Percentiles rank a stretch among this genome's conserved stretches.
phyloP scores from a whole-genome alignment of 2,329 filamentous ascomycete species.

The Pyrenochaeta sp. region DNA sequence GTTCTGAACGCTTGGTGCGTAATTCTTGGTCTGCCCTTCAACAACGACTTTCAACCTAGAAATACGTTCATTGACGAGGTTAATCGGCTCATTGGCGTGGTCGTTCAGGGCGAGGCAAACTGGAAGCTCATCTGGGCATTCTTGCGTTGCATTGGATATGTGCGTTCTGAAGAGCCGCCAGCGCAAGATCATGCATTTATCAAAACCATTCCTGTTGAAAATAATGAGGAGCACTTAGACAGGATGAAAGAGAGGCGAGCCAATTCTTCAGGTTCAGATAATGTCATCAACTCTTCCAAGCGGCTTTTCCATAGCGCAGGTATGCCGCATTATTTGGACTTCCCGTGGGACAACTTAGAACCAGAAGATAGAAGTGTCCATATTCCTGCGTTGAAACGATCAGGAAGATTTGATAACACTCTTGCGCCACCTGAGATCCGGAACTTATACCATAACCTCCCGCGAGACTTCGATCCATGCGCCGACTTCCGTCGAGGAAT shows the following conservation, averaged over 20 bases:
- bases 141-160: slow-evolving; percentile 16
- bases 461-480: neutral
- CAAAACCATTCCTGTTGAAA: neutral
- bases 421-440: neutral
- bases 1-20: neutral
- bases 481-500: neutral
- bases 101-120: slow-evolving; percentile 4
- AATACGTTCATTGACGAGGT: neutral
- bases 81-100: neutral
- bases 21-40: neutral
- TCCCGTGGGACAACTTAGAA: neutral
- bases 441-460: neutral
- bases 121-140: slow-evolving; percentile 26
- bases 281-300: too few relatives aligned
- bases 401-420: neutral
- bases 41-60: neutral
- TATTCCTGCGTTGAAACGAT: neutral
- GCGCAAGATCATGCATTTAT: neutral
- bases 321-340: neutral
- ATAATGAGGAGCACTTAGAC: too few relatives aligned
- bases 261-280: too few relatives aligned
- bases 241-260: too few relatives aligned
- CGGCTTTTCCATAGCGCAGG: neutral
- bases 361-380: neutral
- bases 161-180: neutral